A percentile compares a stretch with the other conserved stretches of the same genome.
phyloP scores from a whole-genome alignment of 768 basidiomycete genomes.

The Gyrodon lividus region DNA sequence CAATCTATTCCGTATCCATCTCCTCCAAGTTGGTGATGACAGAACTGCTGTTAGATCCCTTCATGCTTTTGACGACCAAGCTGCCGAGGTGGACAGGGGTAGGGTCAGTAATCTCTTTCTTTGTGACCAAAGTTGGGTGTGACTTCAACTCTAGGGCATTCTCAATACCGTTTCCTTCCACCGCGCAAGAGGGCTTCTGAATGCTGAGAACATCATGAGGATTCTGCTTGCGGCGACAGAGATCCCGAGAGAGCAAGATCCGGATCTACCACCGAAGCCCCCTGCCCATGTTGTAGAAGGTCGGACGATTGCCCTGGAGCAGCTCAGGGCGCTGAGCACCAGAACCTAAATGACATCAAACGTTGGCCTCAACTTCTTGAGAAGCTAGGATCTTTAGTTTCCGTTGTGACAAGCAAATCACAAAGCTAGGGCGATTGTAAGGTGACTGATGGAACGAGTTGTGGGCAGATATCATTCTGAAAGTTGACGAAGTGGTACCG shows the following conservation, averaged over 20 bases:
- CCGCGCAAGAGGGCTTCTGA: constrained; percentile 21
- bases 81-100: constrained; percentile 14
- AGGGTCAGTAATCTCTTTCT: constrained; percentile 6
- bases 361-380: too few relatives aligned
- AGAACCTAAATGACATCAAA: too few relatives aligned
- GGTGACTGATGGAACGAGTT: too few relatives aligned
- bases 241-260: constrained; percentile 20
- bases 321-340: constrained; percentile 9
- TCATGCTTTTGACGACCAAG: constrained; percentile 20
- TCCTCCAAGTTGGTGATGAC: constrained; percentile 25
- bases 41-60: constrained; percentile 22
- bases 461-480: too few relatives aligned
- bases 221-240: constrained; percentile 21
- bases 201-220: constrained; percentile 16
- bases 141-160: constrained; percentile 9
- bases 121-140: neutral
- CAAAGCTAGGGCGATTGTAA: too few relatives aligned
- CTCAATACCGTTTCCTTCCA: constrained; percentile 24
- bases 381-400: too few relatives aligned
- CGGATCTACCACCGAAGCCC: constrained; percentile 12
- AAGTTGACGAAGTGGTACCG: too few relatives aligned
- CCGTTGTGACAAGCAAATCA: too few relatives aligned
- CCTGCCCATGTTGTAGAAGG: constrained; percentile 9
- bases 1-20: constrained; percentile 23
- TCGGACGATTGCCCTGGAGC: constrained; percentile 14